Percentiles rank a stretch among this genome's conserved stretches.
phyloP scores from a whole-genome alignment of 176 grass and related monocot species.

The Aegilops tauschii region DNA sequence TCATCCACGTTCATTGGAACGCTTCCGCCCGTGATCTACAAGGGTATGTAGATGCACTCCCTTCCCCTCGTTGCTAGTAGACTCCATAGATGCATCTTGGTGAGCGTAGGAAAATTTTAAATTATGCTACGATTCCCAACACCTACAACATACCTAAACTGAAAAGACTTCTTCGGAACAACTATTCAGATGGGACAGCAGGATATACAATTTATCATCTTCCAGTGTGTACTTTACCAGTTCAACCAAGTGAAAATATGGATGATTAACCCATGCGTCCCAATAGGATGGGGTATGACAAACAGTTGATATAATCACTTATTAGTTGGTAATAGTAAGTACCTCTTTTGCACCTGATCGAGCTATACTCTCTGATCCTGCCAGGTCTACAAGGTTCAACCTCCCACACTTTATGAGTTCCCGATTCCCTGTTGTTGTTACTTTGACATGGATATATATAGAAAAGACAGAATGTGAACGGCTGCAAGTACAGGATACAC shows the following conservation, averaged over 20 bases:
- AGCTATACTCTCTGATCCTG: conserved; percentile 85
- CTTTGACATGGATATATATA: conserved; percentile 88
- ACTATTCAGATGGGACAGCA: not conserved
- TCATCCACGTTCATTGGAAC: too few relatives aligned
- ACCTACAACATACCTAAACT: conserved; percentile 6
- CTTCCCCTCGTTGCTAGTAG: too few relatives aligned
- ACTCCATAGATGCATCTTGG: too few relatives aligned
- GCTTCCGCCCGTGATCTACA: too few relatives aligned
- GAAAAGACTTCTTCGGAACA: not conserved
- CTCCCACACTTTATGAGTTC: conserved; percentile 80
- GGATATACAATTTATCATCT: conserved; percentile 26
- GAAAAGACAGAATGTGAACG: conserved; percentile 90
- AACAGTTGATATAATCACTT: conserved; percentile 8
- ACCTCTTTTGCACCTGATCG: conserved; percentile 88
- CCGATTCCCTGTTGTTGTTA: conserved; percentile 49
- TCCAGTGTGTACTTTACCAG: conserved; percentile 1
- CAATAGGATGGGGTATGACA: not conserved
- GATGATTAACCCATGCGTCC: not conserved
- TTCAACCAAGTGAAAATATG: not conserved
- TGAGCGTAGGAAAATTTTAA: too few relatives aligned
- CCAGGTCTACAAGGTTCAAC: conserved; percentile 93
- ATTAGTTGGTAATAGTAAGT: conserved; percentile 6
- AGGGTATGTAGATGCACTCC: too few relatives aligned
- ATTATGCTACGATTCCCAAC: too few relatives aligned
- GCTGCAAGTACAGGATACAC: conserved; percentile 51